These are phyloP conservation scores for Wickerhamiella sorbophila DNA, from an alignment of 805 yeast genomes.

Conservation along the genomic window DNA sequence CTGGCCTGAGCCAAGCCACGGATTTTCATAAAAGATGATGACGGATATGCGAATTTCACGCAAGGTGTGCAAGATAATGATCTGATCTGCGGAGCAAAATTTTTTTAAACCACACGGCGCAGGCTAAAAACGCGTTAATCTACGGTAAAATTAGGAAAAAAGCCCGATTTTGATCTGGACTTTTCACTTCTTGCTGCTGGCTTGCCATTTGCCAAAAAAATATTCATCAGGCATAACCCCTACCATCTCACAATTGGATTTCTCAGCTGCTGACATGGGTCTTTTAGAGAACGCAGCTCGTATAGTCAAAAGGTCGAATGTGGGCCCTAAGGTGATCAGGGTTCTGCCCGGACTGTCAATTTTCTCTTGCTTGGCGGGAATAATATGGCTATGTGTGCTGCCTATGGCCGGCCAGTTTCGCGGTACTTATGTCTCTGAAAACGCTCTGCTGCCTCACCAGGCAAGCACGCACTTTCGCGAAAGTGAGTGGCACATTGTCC, in stretches of 20 bases:
- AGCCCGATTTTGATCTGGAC: too few relatives aligned
- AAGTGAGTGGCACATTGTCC: conserved; percentile 79
- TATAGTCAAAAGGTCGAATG: conserved; percentile 19
- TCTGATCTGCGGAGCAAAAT: too few relatives aligned
- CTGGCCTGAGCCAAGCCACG: background rate
- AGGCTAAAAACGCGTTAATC: too few relatives aligned
- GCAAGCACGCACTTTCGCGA: conserved; percentile 85
- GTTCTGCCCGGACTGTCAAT: conserved; percentile 22
- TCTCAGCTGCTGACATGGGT: conserved; percentile 20
- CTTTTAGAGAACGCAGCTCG: conserved; percentile 23
- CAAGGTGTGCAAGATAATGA: too few relatives aligned
- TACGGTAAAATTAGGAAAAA: too few relatives aligned
- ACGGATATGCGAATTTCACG: background rate
- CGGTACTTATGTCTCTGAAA: conserved; percentile 78
- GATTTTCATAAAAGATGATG: background rate
- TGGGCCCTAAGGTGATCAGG: conserved; percentile 16
- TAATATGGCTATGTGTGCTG: conserved; percentile 41
- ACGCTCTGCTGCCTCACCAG: conserved; percentile 94
- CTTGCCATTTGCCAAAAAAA: too few relatives aligned
- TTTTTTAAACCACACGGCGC: too few relatives aligned
- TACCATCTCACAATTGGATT: too few relatives aligned
- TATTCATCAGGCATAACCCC: too few relatives aligned
- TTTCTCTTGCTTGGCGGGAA: conserved; percentile 27
- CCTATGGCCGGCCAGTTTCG: conserved; percentile 77
- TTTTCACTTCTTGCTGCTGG: too few relatives aligned